These are phyloP conservation scores for Daldinia loculata DNA, from an alignment of 495 filamentous ascomycete genomes.

Conservation along the genomic window DNA sequence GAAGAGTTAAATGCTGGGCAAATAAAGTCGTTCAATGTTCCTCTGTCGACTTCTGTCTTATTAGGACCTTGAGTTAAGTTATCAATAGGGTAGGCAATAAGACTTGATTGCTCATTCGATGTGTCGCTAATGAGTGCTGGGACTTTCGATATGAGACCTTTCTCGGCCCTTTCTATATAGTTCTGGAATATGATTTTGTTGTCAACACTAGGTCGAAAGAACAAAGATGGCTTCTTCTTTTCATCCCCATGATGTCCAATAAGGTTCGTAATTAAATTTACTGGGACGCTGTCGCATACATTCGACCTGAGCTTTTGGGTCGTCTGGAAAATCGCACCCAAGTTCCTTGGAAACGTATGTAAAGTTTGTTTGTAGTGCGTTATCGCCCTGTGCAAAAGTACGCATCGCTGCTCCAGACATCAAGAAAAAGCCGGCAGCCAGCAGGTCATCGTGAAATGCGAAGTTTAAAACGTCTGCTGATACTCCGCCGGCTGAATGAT, in stretches of 20 bases:
- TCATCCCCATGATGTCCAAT: conserved; percentile 52
- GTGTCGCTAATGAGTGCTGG: conserved; percentile 56
- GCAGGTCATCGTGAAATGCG: conserved; percentile 57
- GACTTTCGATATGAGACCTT: conserved; percentile 37
- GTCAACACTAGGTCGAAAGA: conserved; percentile 56
- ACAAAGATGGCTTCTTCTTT: conserved; percentile 44
- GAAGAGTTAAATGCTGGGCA: conserved; percentile 52
- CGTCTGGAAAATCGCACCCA: conserved; percentile 50
- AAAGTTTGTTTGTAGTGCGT: conserved; percentile 52
- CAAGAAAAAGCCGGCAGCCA: conserved; percentile 56
- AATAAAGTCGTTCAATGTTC: conserved; percentile 46
- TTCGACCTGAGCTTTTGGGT: conserved; percentile 48
- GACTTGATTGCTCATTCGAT: conserved; percentile 52
- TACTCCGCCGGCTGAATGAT: conserved; percentile 58
- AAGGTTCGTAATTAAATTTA: conserved; percentile 51
- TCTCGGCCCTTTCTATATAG: conserved; percentile 48
- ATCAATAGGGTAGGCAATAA: conserved; percentile 47
- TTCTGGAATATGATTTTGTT: conserved; percentile 54
- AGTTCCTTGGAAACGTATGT: conserved; percentile 53
- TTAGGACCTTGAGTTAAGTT: conserved; percentile 48
- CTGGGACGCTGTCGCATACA: conserved; percentile 56
- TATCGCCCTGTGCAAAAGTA: conserved; percentile 45
- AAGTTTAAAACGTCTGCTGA: conserved; percentile 55
- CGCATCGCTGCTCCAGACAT: conserved; percentile 56
- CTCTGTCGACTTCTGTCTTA: conserved; percentile 43